Evolutionary conservation across 257 asterid genomes (phyloP), one percentile per base, ranked within the genome.

Genomic region (Verbascum thapsus): DNA sequence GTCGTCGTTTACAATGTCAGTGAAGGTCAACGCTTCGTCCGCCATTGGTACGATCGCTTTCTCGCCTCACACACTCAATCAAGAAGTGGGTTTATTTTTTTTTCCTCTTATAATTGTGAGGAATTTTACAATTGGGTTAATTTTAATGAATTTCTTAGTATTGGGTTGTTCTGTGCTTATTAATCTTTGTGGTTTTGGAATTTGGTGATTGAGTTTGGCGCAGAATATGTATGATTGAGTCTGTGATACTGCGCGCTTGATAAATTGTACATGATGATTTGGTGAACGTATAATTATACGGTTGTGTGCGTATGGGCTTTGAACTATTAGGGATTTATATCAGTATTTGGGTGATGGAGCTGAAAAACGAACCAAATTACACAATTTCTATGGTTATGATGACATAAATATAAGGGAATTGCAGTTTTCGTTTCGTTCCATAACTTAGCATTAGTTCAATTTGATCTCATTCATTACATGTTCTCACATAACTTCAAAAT

Each of bases 1-100:
- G 56, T 16, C 79, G 62, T 56, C 74, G 74, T 61, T 66, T 15
- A 22, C 76, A 7, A 53, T 68, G 64, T 42, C 71, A 15, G 15
- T 72, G 38, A 72, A 41, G 61, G 70, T 72, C 69, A 47, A 17
- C 49, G 76, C 79, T 56, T 68, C 71, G 26, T 65, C 81, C 40
- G 39, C 81, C 72, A 22, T 74, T 40, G 84, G 78, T 64, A 48
- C 15, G 19, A 30, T 32, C 40, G 17, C 20, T 12, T 0, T 1
- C 26, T 22, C 54, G 17, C 17, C 60, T 13, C 20, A 11, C 41
- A 7, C 52, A 2, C 5, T 0, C 44, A 26, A 16, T n/a, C n/a
- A n/a, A 12, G 41, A 18, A 0, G 22, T 10, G 1, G 34, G 18
- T 9, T 10, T 53, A 43, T 26, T 47, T 57, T 13, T 45, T 4